phyloP scores from a whole-genome alignment of 148 eudicot species.

The Rhododendron vialii region DNA sequence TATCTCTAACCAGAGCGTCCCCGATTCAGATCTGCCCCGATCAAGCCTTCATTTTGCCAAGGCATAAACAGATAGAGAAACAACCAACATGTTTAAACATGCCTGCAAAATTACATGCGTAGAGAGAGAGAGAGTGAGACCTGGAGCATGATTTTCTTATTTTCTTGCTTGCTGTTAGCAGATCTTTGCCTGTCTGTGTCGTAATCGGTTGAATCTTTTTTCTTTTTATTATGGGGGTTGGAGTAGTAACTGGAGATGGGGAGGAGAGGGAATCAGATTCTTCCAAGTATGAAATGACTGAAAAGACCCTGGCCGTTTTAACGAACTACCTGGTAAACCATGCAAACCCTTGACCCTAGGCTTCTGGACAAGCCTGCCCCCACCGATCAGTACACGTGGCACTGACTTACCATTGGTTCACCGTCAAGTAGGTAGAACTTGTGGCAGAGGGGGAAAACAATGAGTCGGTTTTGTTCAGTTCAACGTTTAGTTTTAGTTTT shows the following conservation, averaged over 20 bases:
- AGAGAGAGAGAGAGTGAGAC: not conserved
- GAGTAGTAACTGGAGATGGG: not conserved
- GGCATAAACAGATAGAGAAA: not conserved
- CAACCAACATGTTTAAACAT: not conserved
- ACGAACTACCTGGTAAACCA: constrained; percentile 1
- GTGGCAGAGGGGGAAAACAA: no score
- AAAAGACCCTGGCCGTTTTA: not conserved
- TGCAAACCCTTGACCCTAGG: not conserved
- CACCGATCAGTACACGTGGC: not conserved
- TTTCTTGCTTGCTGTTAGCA: not conserved
- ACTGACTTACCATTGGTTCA: not conserved
- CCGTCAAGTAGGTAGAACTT: not conserved
- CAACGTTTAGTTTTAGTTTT: no score
- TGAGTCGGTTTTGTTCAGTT: no score
- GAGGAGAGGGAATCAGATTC: not conserved
- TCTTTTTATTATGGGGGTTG: not conserved
- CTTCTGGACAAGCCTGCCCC: not conserved
- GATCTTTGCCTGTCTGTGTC: not conserved
- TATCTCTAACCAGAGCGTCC: not conserved
- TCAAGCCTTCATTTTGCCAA: not conserved
- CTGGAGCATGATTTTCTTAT: not conserved
- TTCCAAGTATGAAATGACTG: not conserved
- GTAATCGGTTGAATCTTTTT: not conserved
- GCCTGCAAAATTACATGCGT: not conserved
- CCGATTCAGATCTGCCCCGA: not conserved